A percentile compares a stretch with the other conserved stretches of the same genome.
Conservation (phyloP, 2,329 filamentous ascomycete species). For the Rugonectria rugulosa region DNA sequence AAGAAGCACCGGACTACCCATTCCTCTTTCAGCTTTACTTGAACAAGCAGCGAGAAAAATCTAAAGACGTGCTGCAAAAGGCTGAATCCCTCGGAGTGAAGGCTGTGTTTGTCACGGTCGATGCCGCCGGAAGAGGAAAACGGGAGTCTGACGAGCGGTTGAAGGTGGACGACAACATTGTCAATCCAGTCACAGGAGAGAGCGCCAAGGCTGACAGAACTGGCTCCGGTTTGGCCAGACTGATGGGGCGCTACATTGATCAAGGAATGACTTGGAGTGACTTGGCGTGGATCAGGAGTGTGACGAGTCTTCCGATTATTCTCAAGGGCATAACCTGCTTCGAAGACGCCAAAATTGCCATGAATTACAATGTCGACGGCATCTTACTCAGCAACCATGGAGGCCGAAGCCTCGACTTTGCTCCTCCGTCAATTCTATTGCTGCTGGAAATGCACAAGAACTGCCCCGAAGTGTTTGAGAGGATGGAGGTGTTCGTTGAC, state of each 20-base stretch:
- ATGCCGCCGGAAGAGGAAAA: conserved; percentile 62
- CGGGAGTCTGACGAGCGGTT: conserved; percentile 61
- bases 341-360: conserved; percentile 66
- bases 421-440: conserved; percentile 63
- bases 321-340: conserved; percentile 75
- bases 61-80: conserved; percentile 50
- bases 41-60: conserved; percentile 56
- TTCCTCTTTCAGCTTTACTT: conserved; percentile 65
- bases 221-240: conserved; percentile 60
- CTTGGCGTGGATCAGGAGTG: conserved; percentile 65
- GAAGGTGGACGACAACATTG: no score
- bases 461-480: conserved; percentile 66
- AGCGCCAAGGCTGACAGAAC: conserved; percentile 49
- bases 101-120: conserved; percentile 58
- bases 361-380: conserved; percentile 68
- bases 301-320: conserved; percentile 61
- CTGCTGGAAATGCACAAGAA: conserved; percentile 69
- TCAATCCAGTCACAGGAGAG: no score
- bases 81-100: conserved; percentile 55
- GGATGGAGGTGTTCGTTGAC: conserved; percentile 69
- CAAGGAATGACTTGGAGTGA: conserved; percentile 69
- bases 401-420: conserved; percentile 61
- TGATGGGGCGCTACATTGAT: conserved; percentile 56
- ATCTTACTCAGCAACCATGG: conserved; percentile 78
- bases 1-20: conserved; percentile 45